Base-by-base conservation (phyloP, 2,329 filamentous ascomycete species). In the Neobulgaria alba region DNA sequence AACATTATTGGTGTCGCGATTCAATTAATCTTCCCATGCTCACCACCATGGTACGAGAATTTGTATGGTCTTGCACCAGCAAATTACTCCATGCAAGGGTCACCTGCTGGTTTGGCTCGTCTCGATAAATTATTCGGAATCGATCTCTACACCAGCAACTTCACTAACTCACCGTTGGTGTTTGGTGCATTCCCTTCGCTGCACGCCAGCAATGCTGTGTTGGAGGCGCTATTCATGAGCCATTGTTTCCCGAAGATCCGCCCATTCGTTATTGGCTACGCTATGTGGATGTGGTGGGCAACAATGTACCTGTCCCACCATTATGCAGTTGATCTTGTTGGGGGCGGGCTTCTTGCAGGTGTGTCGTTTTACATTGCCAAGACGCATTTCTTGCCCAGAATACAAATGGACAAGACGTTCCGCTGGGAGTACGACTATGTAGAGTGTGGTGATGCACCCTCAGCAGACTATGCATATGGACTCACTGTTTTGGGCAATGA, bases 231-330 rank as follows among this genome's bases (percentile, higher is more conserved):
- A 12, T 95, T 95, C 70, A 85, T 96, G 80, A 85, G 82, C 63
- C 82, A 93, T 64, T 80, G 85, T 61, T 95, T 96, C 70, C 90
- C 90, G 3, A 79, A 77, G 46, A 74, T 93, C 51, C 79, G 84
- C 51, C 78, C 82, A 10, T 65, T 92, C 39, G 94, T 93, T 64
- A 75, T 89, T 49, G 71, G 75, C 49, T 96, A 95, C 63, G 83
- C 84, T 33, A 75, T 84, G 59, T 95, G 90, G 90, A 80, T 95
- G 56, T 95, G 88, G 85, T 96, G 90, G 88, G 85, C 89, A 10
- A 96, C 90, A 53, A 95, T 96, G 87, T 95, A 96, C 60, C 76
- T 96, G 38, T 93, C 86, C 57, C 90, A 96, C 65, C 90, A 96
- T 67, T 96, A 96, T 61, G 90, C 89, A 21, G 84, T 96, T 30